These are phyloP conservation scores for Botrytis cinerea DNA, from an alignment of 2,329 filamentous ascomycete species.

Conservation along the genomic window DNA sequence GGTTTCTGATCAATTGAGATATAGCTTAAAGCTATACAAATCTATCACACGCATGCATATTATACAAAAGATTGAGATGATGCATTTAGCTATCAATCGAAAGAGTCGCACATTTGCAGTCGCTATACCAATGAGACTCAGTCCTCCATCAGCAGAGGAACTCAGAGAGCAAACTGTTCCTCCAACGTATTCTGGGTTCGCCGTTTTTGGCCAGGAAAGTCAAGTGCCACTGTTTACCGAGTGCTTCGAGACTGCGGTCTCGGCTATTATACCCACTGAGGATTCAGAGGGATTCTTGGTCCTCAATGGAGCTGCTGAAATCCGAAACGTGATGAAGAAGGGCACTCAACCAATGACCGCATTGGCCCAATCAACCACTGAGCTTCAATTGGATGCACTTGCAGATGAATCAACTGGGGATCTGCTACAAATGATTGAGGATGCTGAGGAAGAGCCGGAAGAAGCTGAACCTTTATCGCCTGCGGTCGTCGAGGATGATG, in stretches of 20 bases:
- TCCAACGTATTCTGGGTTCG: conserved; percentile 53
- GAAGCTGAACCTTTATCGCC: conserved; percentile 38
- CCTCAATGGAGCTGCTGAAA: conserved; percentile 73
- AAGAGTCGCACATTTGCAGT: conserved; percentile 67
- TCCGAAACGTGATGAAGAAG: conserved; percentile 64
- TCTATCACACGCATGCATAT: conserved; percentile 41
- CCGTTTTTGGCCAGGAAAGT: conserved; percentile 66
- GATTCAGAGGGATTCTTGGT: conserved; percentile 71
- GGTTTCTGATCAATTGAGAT: conserved; percentile 73
- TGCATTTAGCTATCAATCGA: conserved; percentile 72
- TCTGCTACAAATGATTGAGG: conserved; percentile 33
- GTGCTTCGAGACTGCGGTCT: conserved; percentile 58
- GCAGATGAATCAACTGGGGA: conserved; percentile 36
- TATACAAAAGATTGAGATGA: conserved; percentile 49
- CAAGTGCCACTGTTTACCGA: conserved; percentile 61
- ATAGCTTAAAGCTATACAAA: conserved; percentile 60
- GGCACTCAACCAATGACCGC: conserved; percentile 55
- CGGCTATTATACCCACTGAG: conserved; percentile 65
- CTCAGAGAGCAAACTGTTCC: conserved; percentile 42
- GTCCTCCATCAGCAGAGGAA: conserved; percentile 19
- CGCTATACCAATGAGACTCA: conserved; percentile 46
- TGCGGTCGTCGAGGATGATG: conserved; percentile 49
- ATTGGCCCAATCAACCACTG: conserved; percentile 57
- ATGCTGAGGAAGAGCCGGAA: conserved; percentile 42
- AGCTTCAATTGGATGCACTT: conserved; percentile 42